Conservation (phyloP, 2,329 filamentous ascomycete genomes). For the Sporothrix mexicana region DNA sequence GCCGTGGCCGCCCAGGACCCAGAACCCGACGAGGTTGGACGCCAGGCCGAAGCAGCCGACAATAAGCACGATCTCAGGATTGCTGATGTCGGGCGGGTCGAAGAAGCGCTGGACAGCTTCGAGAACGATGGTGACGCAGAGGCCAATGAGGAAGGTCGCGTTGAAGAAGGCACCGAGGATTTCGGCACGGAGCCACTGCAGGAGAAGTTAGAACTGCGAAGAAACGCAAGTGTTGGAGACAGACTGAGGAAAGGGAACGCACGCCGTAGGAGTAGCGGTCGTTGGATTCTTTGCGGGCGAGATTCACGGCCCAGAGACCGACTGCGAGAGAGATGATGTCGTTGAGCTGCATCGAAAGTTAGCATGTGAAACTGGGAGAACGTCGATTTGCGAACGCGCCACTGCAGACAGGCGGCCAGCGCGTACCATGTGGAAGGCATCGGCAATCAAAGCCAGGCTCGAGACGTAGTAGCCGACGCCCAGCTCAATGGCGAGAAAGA, state of each 20-base stretch:
- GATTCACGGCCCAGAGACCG: slow-evolving; percentile 92
- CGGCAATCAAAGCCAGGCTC: slow-evolving; percentile 90
- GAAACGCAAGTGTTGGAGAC: background rate
- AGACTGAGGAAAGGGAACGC: slow-evolving; percentile 47
- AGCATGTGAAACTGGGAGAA: background rate
- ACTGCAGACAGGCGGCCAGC: slow-evolving; percentile 34
- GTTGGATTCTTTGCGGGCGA: slow-evolving; percentile 81
- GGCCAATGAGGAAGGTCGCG: slow-evolving; percentile 93
- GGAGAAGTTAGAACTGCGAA: background rate
- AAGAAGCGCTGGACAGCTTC: slow-evolving; percentile 92
- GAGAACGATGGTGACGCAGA: slow-evolving; percentile 95
- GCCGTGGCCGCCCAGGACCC: slow-evolving; percentile 91
- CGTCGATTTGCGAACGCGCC: no score
- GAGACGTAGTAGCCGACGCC: slow-evolving; percentile 84
- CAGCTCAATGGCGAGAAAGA: slow-evolving; percentile 90
- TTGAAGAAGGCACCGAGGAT: slow-evolving; percentile 96
- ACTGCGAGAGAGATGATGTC: slow-evolving; percentile 94
- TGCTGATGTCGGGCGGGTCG: slow-evolving; percentile 84
- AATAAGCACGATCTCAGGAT: slow-evolving; percentile 85
- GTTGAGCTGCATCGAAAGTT: slow-evolving; percentile 68
- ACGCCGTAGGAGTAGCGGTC: slow-evolving; percentile 96
- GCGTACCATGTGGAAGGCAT: slow-evolving; percentile 95
- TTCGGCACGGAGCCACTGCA: slow-evolving; percentile 92
- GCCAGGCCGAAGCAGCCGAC: slow-evolving; percentile 85
- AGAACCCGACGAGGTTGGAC: slow-evolving; percentile 87